phyloP scores from a whole-genome alignment of 306 rosid genomes.

The Heteromeles arbutifolia region DNA sequence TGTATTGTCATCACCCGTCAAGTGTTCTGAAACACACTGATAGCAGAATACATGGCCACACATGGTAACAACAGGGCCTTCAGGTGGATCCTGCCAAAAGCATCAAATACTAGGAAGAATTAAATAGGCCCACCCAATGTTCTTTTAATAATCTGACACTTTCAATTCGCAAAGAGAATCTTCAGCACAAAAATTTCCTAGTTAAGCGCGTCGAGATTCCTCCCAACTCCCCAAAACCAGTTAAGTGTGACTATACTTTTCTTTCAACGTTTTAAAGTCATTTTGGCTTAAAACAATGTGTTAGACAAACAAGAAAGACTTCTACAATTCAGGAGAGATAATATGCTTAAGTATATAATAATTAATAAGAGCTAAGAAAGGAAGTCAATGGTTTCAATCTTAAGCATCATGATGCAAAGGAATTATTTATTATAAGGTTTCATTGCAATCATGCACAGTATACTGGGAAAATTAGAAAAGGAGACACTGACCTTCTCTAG shows the following conservation, averaged over 20 bases:
- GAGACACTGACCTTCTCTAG: background rate
- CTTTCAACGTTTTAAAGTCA: background rate
- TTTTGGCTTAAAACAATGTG: background rate
- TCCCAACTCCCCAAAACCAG: background rate
- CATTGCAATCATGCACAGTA: background rate
- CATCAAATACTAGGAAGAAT: conserved; percentile 17
- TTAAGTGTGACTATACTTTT: background rate
- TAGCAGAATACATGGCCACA: conserved; percentile 95
- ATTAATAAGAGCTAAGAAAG: no score
- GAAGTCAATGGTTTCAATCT: background rate
- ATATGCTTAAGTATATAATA: background rate
- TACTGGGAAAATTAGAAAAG: background rate
- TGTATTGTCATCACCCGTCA: conserved; percentile 70
- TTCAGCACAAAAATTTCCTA: background rate
- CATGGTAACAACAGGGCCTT: conserved; percentile 75
- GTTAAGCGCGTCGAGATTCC: background rate
- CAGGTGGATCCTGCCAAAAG: conserved; percentile 81
- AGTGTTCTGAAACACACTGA: conserved; percentile 75
- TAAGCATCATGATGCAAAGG: background rate
- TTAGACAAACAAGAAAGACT: background rate
- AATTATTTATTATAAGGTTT: background rate
- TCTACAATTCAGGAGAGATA: background rate
- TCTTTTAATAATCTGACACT: background rate
- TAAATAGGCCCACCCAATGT: conserved; percentile 11
- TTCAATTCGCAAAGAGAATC: background rate